Evolutionary conservation across 2,329 filamentous ascomycete species (phyloP).

Genomic region (Penicillium brasilianum): DNA sequence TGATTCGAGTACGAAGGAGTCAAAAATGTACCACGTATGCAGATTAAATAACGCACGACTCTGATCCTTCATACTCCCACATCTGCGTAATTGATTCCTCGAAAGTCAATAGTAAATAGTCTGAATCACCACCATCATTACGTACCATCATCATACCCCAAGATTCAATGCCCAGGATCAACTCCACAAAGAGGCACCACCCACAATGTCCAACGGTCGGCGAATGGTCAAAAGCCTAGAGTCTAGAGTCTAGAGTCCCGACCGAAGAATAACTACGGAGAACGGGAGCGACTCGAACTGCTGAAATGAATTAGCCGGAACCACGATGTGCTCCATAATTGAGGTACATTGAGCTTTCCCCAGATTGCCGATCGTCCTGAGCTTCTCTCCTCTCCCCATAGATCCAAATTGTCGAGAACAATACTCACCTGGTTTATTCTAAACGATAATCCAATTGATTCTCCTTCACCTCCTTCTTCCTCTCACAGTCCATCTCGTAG

Average conservation of each 20-base stretch:
- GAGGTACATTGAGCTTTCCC: not conserved
- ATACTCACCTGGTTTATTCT: not conserved
- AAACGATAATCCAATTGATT: not conserved
- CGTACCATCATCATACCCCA: not conserved
- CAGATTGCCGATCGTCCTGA: not conserved
- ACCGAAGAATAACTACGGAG: slow-evolving; percentile 2
- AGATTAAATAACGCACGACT: not conserved
- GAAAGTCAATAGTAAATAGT: not conserved
- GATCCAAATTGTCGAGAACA: not conserved
- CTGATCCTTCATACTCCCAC: not conserved
- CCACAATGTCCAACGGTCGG: not conserved
- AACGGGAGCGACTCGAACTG: not conserved
- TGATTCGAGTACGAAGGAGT: not conserved
- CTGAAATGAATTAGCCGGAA: not conserved
- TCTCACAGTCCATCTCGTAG: not conserved
- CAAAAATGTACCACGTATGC: not conserved
- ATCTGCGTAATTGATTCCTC: not conserved
- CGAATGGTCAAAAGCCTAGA: not conserved
- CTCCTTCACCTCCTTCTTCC: too few relatives aligned
- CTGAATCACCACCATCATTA: not conserved
- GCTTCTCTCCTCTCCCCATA: not conserved
- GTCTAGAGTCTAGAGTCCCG: not conserved
- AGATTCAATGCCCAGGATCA: not conserved
- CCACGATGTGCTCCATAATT: slow-evolving; percentile 1
- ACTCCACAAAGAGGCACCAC: not conserved